Percentiles rank a stretch among this genome's conserved stretches.
phyloP scores from a whole-genome alignment of 352 stramenopile genomes.

The Phytophthora pistaciae region DNA sequence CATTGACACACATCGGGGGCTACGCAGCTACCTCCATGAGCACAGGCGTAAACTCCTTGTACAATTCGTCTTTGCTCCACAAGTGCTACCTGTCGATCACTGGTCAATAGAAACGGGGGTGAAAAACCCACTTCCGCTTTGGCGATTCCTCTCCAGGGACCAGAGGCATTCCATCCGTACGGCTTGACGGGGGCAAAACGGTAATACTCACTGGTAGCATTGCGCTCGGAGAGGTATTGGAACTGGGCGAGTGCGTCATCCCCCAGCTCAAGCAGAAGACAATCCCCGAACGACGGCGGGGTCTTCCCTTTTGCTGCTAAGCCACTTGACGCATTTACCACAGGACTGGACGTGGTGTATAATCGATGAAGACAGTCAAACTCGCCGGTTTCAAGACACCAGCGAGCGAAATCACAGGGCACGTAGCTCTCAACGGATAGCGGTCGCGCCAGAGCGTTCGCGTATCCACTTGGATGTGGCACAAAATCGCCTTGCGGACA shows the following conservation, averaged over 20 bases:
- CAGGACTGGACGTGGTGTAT: slow-evolving; percentile 41
- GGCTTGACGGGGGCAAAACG: slow-evolving; percentile 85
- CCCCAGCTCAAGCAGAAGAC: slow-evolving; percentile 89
- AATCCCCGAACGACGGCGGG: slow-evolving; percentile 20
- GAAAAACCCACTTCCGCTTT: slow-evolving; percentile 51
- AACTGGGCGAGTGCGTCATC: slow-evolving; percentile 85
- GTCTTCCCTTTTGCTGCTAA: slow-evolving; percentile 23
- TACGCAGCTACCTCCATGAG: slow-evolving; percentile 94
- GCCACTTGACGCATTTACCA: slow-evolving; percentile 52
- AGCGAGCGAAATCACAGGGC: slow-evolving; percentile 91
- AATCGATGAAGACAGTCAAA: slow-evolving; percentile 93
- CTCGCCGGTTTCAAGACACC: slow-evolving; percentile 93
- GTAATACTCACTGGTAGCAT: slow-evolving; percentile 76
- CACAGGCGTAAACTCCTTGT: slow-evolving; percentile 96
- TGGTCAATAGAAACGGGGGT: slow-evolving; percentile 64
- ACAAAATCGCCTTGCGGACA: slow-evolving; percentile 96
- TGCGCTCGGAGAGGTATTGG: slow-evolving; percentile 88
- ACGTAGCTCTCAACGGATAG: slow-evolving; percentile 81
- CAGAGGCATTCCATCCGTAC: slow-evolving; percentile 86
- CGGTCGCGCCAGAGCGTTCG: slow-evolving; percentile 66
- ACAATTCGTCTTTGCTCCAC: slow-evolving; percentile 87
- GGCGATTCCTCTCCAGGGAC: slow-evolving; percentile 79
- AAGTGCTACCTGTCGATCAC: slow-evolving; percentile 92
- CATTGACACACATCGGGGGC: slow-evolving; percentile 94
- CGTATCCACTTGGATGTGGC: slow-evolving; percentile 73